These are phyloP conservation scores for Fusarium sambucinum DNA, from an alignment of 2,329 filamentous ascomycete genomes.

Conservation along the genomic window DNA sequence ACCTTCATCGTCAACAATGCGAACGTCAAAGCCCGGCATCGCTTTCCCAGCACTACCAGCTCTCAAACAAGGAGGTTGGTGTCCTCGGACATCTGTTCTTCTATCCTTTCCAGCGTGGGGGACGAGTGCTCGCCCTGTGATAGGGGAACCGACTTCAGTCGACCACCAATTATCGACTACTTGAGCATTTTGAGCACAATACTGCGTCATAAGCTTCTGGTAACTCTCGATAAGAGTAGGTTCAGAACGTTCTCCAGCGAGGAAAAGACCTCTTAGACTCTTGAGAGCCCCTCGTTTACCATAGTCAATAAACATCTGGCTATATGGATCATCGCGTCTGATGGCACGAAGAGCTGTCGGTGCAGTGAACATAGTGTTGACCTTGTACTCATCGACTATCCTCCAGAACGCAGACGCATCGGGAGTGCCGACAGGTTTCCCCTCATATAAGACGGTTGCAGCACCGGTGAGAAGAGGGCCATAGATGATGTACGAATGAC, in stretches of 20 bases:
- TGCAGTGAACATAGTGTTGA: conserved; percentile 86
- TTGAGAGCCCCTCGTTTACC: conserved; percentile 78
- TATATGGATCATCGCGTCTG: conserved; percentile 84
- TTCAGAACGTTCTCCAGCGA: conserved; percentile 91
- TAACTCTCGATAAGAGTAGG: conserved; percentile 87
- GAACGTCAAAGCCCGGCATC: conserved; percentile 91
- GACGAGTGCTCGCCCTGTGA: conserved; percentile 66
- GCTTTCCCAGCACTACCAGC: conserved; percentile 91
- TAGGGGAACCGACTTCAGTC: conserved; percentile 69
- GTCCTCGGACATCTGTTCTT: conserved; percentile 55
- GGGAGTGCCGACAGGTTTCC: conserved; percentile 92
- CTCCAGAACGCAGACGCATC: conserved; percentile 91
- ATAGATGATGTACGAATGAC: conserved; percentile 86
- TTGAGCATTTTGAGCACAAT: conserved; percentile 71
- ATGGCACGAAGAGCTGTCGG: conserved; percentile 90
- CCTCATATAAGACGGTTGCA: conserved; percentile 89
- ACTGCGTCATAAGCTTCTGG: conserved; percentile 75
- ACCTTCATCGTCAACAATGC: conserved; percentile 84
- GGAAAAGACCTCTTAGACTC: conserved; percentile 79
- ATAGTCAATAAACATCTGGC: conserved; percentile 70
- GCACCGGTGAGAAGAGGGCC: conserved; percentile 87
- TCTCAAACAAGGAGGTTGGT: conserved; percentile 69
- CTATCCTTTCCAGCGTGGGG: conserved; percentile 71
- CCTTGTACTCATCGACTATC: conserved; percentile 84
- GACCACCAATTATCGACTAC: conserved; percentile 74